Evolutionary conservation across 768 basidiomycete genomes (phyloP), one percentile per base, ranked within the genome.

Genomic region (Leccinum longicurvipes): DNA sequence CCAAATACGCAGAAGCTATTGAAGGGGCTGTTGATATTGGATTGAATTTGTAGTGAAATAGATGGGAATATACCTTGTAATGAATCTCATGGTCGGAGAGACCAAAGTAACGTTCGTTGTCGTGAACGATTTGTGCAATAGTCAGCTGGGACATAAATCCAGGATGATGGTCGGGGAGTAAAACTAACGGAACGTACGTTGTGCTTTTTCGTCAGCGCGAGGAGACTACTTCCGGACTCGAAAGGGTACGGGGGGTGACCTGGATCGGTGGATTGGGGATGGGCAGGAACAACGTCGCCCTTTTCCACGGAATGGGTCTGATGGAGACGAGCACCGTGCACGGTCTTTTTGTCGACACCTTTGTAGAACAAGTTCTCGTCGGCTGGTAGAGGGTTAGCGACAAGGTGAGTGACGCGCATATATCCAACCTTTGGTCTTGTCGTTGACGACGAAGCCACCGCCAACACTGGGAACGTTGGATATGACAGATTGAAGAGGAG

Each of bases 361-460:
- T 92, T 93, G 79, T 97, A 98, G 69, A 91, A 98, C 58, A 97
- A 67, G 67, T 98, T 98, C 74, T 98, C 95, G 62, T 93, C 93
- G 53, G 86, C 91, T 89, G 54, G 1, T 39, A 49, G 4, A 54
- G 47, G 11, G 34, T 67, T 4, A 47, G 54, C 12, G 12, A 32
- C 50, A 50, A 10, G 23, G 10, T 17, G 23, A 41, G 24, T 10
- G 17, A 27, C 5, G n/a, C 6, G 46, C 36, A 45, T 24, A 11
- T 6, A 15, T 44, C 59, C 55, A 61, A 87, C 90, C 85, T 78
- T 94, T 88, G 2, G 93, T 97, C 69, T 93, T 90, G 39, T 94
- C 91, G 64, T 97, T 97, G 24, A 97, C 93, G 3, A 96, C 93
- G 67, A 96, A 97, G 3, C 93, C 93, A 44, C 93, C 93, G 3